Conservation (phyloP, 164 flowering plant species). For the Vitis rotundifolia region DNA sequence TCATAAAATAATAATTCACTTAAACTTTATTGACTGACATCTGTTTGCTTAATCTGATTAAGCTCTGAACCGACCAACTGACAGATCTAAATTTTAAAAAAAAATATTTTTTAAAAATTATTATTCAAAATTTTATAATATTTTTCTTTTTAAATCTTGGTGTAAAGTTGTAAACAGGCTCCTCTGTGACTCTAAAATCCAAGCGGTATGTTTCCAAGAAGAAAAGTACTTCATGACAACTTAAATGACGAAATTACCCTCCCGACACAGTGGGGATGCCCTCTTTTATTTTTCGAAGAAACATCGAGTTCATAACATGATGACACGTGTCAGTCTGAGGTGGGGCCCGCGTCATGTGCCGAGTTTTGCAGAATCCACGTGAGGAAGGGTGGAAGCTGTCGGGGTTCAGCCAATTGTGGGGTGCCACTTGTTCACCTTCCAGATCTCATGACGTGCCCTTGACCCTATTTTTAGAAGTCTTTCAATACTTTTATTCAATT, state of each 20-base stretch:
- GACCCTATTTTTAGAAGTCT: not conserved
- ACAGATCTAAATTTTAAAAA: no score
- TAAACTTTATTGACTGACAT: no score
- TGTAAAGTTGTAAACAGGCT: no score
- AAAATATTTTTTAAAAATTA: no score
- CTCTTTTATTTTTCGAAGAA: slow-evolving; percentile 13
- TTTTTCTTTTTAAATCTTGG: no score
- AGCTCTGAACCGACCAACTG: no score
- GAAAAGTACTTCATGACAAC: not conserved
- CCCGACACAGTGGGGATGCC: not conserved
- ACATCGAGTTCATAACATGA: slow-evolving; percentile 8
- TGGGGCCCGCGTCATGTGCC: slow-evolving; percentile 14
- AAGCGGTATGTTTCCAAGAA: slow-evolving; percentile 22
- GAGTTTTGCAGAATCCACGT: slow-evolving; percentile 27
- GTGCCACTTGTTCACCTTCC: slow-evolving; percentile 7
- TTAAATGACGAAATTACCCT: not conserved
- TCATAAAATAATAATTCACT: no score
- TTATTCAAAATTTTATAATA: no score
- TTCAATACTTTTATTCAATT: not conserved
- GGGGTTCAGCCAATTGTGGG: not conserved
- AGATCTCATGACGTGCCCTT: slow-evolving; percentile 22
- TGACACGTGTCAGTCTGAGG: slow-evolving; percentile 25
- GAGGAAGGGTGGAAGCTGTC: slow-evolving; percentile 11
- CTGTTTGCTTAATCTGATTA: no score
- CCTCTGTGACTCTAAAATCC: not conserved